Conservation (phyloP, 2,329 filamentous ascomycete species). For the Cercospora berteroae region DNA sequence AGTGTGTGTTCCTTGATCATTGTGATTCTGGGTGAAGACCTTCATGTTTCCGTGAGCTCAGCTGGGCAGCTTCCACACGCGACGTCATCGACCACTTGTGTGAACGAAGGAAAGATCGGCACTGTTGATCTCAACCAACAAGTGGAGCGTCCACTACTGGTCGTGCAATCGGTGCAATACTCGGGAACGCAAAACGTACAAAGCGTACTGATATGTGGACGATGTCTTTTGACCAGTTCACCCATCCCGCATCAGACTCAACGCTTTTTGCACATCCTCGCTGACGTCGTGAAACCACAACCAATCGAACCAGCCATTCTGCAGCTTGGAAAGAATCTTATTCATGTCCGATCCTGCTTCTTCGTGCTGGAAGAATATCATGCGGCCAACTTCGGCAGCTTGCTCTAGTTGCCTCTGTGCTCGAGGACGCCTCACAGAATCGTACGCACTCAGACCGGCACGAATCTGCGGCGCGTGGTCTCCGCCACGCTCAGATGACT, state of each 20-base stretch:
- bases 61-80: not conserved
- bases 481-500: not conserved
- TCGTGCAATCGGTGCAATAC: not conserved
- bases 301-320: constrained; percentile 18
- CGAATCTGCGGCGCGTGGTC: not conserved
- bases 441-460: constrained; percentile 12
- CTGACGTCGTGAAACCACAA: constrained; percentile 19
- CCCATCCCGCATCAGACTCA: not conserved
- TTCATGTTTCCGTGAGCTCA: not conserved
- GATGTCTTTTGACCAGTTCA: not conserved
- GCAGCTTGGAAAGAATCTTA: constrained; percentile 16
- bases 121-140: not conserved
- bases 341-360: constrained; percentile 13
- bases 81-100: not conserved
- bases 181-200: not conserved
- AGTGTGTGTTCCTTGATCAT: not conserved
- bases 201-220: not conserved
- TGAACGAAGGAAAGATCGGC: not conserved
- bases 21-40: not conserved
- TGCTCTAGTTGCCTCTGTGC: constrained; percentile 18
- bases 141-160: not conserved
- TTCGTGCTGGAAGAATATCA: constrained; percentile 14
- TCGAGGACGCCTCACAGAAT: constrained; percentile 14
- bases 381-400: constrained; percentile 16
- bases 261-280: constrained; percentile 10